phyloP scores from a whole-genome alignment of 2,329 filamentous ascomycete genomes.

The Fulvia fulva region DNA sequence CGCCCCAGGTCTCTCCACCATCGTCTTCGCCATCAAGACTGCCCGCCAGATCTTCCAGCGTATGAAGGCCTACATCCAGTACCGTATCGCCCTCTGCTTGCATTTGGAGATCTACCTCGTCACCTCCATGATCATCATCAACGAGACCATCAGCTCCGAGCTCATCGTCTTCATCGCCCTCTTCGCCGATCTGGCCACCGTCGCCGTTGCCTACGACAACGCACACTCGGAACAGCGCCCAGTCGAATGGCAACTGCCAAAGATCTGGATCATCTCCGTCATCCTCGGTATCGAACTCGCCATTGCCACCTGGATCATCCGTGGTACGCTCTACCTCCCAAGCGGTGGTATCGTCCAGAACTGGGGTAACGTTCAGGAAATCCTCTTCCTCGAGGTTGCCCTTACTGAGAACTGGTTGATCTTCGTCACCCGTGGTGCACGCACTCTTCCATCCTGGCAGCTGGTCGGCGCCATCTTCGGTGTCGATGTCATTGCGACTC shows the following conservation, averaged over 20 bases:
- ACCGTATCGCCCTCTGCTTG: constrained; percentile 70
- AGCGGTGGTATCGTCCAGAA: constrained; percentile 72
- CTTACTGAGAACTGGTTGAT: constrained; percentile 54
- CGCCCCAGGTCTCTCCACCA: constrained; percentile 66
- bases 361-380: constrained; percentile 70
- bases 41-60: constrained; percentile 72
- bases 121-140: constrained; percentile 74
- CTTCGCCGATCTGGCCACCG: constrained; percentile 75
- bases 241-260: constrained; percentile 76
- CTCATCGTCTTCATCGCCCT: constrained; percentile 76
- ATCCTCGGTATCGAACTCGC: constrained; percentile 66
- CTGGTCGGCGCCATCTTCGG: constrained; percentile 66
- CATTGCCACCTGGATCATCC: constrained; percentile 67
- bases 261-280: constrained; percentile 74
- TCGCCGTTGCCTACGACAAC: constrained; percentile 75
- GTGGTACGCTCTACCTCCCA: constrained; percentile 64
- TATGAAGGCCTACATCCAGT: constrained; percentile 74
- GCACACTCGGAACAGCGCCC: constrained; percentile 70
- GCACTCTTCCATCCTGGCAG: constrained; percentile 72
- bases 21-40: constrained; percentile 70
- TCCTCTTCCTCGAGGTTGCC: constrained; percentile 53
- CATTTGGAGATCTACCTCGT: constrained; percentile 74
- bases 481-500: constrained; percentile 67
- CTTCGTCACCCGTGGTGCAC: constrained; percentile 56
- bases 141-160: constrained; percentile 68